Evolutionary conservation across 257 asterid species (phyloP).

Genomic region (Cynanchum wilfordii): DNA sequence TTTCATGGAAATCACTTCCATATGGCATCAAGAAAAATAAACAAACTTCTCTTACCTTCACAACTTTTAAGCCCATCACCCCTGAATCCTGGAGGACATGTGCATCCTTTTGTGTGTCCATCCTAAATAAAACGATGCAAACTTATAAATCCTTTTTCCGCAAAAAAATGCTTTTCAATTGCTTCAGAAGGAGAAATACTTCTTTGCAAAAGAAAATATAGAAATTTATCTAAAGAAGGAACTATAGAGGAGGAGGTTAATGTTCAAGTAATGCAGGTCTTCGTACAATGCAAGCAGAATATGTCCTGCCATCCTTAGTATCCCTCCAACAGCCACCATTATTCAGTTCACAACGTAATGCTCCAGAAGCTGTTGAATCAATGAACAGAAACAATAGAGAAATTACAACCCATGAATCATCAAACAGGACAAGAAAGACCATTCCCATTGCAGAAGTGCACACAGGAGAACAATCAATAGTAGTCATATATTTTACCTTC

Average conservation of each 20-base stretch:
- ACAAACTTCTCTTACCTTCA: conserved; percentile 51
- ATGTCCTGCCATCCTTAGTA: conserved; percentile 59
- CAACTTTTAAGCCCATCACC: conserved; percentile 85
- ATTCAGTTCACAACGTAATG: conserved; percentile 71
- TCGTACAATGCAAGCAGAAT: conserved; percentile 92
- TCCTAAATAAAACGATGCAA: conserved; percentile 39
- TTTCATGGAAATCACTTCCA: conserved; percentile 9
- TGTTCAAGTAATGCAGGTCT: conserved; percentile 4
- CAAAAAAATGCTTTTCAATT: background rate
- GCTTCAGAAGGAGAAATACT: background rate
- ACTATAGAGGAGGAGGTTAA: background rate
- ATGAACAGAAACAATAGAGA: background rate
- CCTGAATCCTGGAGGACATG: conserved; percentile 88
- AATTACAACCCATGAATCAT: background rate
- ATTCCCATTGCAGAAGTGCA: background rate
- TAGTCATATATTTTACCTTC: conserved; percentile 49
- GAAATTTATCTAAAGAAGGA: background rate
- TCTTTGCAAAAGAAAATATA: background rate
- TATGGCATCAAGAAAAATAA: conserved; percentile 3
- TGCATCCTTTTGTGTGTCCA: conserved; percentile 72
- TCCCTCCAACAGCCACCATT: conserved; percentile 95
- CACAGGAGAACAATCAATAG: background rate
- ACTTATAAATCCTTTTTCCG: background rate
- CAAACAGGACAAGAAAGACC: background rate
- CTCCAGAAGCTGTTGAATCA: conserved; percentile 71